phyloP scores from a whole-genome alignment of 345 rosid species.

The Turnera subulata region DNA sequence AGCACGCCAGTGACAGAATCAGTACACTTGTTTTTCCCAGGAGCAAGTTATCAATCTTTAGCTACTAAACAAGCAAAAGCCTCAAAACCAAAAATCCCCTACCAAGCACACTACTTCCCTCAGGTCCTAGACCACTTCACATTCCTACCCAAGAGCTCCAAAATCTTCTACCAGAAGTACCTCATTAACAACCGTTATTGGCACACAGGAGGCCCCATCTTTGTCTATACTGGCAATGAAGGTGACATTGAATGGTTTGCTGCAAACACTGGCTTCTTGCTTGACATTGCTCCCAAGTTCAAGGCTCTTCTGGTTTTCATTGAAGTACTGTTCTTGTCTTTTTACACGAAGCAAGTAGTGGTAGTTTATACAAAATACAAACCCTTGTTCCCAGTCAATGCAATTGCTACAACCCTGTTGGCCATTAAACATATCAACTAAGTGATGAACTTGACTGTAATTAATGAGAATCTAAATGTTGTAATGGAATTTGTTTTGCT shows the following conservation, averaged over 20 bases:
- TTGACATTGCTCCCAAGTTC: slow-evolving; percentile 81
- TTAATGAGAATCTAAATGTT: neutral
- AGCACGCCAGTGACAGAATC: slow-evolving; percentile 16
- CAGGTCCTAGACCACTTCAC: slow-evolving; percentile 74
- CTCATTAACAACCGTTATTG: slow-evolving; percentile 50
- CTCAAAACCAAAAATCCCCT: slow-evolving; percentile 32
- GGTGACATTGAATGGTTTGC: slow-evolving; percentile 86
- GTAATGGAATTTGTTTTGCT: neutral
- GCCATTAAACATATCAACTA: too few species aligned
- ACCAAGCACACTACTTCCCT: slow-evolving; percentile 55
- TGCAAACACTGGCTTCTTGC: slow-evolving; percentile 72
- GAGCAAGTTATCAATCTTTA: slow-evolving; percentile 27
- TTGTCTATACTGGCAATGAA: slow-evolving; percentile 80
- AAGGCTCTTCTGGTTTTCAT: slow-evolving; percentile 69
- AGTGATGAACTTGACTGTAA: too few species aligned
- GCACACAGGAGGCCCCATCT: slow-evolving; percentile 57
- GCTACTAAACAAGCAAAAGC: slow-evolving; percentile 14
- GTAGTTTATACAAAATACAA: too few species aligned
- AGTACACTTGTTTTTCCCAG: slow-evolving; percentile 28
- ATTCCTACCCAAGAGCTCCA: slow-evolving; percentile 51
- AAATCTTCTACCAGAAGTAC: slow-evolving; percentile 63
- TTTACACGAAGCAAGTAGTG: too few species aligned
- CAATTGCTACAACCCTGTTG: too few species aligned
- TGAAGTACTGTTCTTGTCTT: slow-evolving; percentile 39
- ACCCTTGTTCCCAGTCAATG: too few species aligned